Evolutionary conservation across 1,284 basidiomycete genomes (phyloP).

Genomic region (Rhizoctonia solani): DNA sequence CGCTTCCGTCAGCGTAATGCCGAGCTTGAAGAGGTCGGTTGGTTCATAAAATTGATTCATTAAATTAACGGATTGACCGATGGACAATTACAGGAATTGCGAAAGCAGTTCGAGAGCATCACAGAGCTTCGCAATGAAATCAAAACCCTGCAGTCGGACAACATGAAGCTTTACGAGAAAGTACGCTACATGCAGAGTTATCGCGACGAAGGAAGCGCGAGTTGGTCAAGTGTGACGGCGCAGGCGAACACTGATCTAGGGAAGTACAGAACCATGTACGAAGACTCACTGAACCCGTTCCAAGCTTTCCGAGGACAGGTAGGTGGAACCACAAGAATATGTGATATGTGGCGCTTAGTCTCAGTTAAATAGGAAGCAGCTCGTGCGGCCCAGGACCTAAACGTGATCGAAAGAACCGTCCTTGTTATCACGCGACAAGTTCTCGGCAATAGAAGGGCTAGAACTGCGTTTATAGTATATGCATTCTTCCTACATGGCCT

Average conservation of each 20-base stretch:
- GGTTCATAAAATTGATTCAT: background rate
- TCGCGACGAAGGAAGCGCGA: conserved; percentile 63
- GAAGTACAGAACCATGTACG: conserved; percentile 89
- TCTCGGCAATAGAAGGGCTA: conserved; percentile 82
- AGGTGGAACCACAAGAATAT: conserved; percentile 46
- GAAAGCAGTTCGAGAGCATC: conserved; percentile 91
- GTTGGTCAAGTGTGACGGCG: conserved; percentile 35
- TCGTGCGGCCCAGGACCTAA: conserved; percentile 86
- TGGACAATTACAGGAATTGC: conserved; percentile 67
- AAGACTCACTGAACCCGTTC: conserved; percentile 97
- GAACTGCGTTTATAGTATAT: conserved; percentile 82
- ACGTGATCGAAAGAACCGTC: conserved; percentile 88
- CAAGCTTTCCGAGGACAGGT: conserved; percentile 94
- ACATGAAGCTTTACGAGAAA: conserved; percentile 95
- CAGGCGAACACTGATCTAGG: conserved; percentile 69
- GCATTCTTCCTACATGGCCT: conserved; percentile 76
- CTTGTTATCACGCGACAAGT: conserved; percentile 84
- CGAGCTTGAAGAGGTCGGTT: conserved; percentile 86
- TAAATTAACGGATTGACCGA: conserved; percentile 13
- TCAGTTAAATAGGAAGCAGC: conserved; percentile 75
- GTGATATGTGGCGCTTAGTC: background rate
- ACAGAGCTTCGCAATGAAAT: conserved; percentile 88
- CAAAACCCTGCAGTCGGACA: conserved; percentile 87
- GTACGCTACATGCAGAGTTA: conserved; percentile 96
- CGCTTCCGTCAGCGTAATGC: conserved; percentile 94